phyloP scores from a whole-genome alignment of 176 grass and related monocot genomes.

The Chloris gayana region DNA sequence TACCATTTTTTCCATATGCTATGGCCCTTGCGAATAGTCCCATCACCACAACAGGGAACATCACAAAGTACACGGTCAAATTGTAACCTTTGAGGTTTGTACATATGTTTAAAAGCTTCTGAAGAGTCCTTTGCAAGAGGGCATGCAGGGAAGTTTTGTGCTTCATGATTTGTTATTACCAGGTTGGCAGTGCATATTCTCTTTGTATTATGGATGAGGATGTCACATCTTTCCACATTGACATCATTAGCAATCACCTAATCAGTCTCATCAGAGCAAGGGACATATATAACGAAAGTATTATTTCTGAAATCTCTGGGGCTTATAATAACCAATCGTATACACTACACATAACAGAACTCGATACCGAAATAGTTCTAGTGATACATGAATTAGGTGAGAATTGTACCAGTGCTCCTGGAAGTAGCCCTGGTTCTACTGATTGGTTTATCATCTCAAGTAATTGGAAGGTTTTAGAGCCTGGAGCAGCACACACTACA shows the following conservation, averaged over 20 bases:
- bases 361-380: neutral
- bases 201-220: slow-evolving; percentile 95
- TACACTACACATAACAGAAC: slow-evolving; percentile 12
- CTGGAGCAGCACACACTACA: slow-evolving; percentile 96
- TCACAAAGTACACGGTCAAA: slow-evolving; percentile 92
- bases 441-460: slow-evolving; percentile 92
- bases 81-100: slow-evolving; percentile 39
- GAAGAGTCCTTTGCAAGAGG: slow-evolving; percentile 36
- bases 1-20: slow-evolving; percentile 96
- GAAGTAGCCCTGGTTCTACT: slow-evolving; percentile 60
- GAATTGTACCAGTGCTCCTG: slow-evolving; percentile 67
- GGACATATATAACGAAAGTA: slow-evolving; percentile 6
- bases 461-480: slow-evolving; percentile 94
- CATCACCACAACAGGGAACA: slow-evolving; percentile 97
- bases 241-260: slow-evolving; percentile 90
- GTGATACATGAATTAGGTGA: slow-evolving; percentile 9
- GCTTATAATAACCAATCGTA: slow-evolving; percentile 20
- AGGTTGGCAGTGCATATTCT: slow-evolving; percentile 92
- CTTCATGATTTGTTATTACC: slow-evolving; percentile 94
- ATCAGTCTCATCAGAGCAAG: slow-evolving; percentile 25
- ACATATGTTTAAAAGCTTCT: slow-evolving; percentile 25
- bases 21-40: slow-evolving; percentile 83
- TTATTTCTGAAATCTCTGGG: neutral
- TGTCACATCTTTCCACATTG: slow-evolving; percentile 85
- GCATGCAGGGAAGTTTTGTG: slow-evolving; percentile 79